Conservation (phyloP, 2,329 filamentous ascomycete genomes). For the Capronia epimyces region DNA sequence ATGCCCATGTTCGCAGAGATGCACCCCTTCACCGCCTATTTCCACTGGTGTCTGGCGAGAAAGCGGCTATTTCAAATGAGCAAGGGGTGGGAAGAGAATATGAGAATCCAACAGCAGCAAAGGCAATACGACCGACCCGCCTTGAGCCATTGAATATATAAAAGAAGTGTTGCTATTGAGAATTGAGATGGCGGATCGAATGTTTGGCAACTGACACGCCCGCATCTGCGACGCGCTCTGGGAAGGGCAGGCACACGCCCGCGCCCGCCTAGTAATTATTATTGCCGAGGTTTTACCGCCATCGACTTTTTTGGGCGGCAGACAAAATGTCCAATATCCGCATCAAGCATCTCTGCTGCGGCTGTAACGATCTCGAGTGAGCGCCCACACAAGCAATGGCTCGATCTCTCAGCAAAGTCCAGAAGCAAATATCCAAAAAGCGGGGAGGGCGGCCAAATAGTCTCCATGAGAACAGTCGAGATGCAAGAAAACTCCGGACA, state of each 20-base stretch:
- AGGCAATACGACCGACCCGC: neutral
- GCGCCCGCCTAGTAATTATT: neutral
- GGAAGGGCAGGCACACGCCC: neutral
- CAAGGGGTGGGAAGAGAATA: neutral
- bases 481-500: slow-evolving; percentile 73
- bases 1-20: slow-evolving; percentile 38
- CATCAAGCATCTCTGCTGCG: neutral
- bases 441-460: slow-evolving; percentile 65
- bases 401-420: slow-evolving; percentile 71
- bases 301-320: slow-evolving; percentile 6
- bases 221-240: neutral
- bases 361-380: neutral
- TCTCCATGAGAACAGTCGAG: slow-evolving; percentile 81
- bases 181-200: neutral
- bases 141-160: slow-evolving; percentile 8
- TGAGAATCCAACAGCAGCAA: neutral
- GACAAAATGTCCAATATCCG: neutral
- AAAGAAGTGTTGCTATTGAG: neutral
- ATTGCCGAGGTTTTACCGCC: slow-evolving; percentile 18
- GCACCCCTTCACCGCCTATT: slow-evolving; percentile 21
- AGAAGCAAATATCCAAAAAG: slow-evolving; percentile 88
- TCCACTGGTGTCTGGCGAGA: neutral
- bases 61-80: neutral
- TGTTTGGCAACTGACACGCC: neutral
- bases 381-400: slow-evolving; percentile 54